Conservation (phyloP, 371 early-diverging fungal genomes). For the Zopfochytrium polystomum region DNA sequence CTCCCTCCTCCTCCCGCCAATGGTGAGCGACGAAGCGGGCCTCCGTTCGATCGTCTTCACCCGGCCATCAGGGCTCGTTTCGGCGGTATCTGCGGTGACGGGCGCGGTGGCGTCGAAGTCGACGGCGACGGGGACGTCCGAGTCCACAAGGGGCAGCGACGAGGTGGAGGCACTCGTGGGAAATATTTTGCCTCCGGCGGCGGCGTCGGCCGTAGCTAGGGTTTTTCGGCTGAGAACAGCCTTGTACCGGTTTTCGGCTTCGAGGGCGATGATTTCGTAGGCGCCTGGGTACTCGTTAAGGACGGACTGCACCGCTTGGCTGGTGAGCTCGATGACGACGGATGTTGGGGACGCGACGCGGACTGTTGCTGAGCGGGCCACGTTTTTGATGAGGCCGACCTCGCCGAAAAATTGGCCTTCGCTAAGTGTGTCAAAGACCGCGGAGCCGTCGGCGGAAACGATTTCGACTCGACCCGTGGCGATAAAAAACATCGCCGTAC, state of each 20-base stretch:
- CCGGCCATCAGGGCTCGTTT: too few relatives aligned
- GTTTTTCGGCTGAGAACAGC: conserved; percentile 24
- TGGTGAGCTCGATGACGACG: conserved; percentile 44
- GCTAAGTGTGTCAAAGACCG: conserved; percentile 34
- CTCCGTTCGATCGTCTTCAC: too few relatives aligned
- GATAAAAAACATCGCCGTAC: conserved; percentile 44
- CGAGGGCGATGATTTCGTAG: conserved; percentile 39
- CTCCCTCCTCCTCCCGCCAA: too few relatives aligned
- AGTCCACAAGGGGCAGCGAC: too few relatives aligned
- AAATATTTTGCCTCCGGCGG: too few relatives aligned
- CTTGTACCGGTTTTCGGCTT: conserved; percentile 34
- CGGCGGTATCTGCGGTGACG: too few relatives aligned
- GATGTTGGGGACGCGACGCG: conserved; percentile 36
- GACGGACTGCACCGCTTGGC: conserved; percentile 34
- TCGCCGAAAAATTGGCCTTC: conserved; percentile 48
- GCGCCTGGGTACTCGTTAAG: conserved; percentile 40
- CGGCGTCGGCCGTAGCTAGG: too few relatives aligned
- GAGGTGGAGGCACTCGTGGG: too few relatives aligned
- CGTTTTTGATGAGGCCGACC: conserved; percentile 47
- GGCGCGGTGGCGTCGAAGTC: too few relatives aligned
- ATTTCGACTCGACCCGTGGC: conserved; percentile 40
- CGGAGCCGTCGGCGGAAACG: conserved; percentile 33
- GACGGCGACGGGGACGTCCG: too few relatives aligned
- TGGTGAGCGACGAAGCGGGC: too few relatives aligned
- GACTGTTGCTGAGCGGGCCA: conserved; percentile 56